These are phyloP conservation scores for thale cress (Arabidopsis thaliana) DNA, from an alignment of 345 rosid genomes.

Conservation along the genomic window TAIR10.1 NC_003075.7:18369501-18370000, in stretches of 20 bases:
- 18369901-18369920: slow-evolving; percentile 47
- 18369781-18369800: slow-evolving; percentile 49
- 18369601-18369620: slow-evolving; percentile 15
- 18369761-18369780: slow-evolving; percentile 49
- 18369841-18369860: slow-evolving; percentile 47
- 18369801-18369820: slow-evolving; percentile 34
- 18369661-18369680: neutral
- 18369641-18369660: slow-evolving; percentile 39
- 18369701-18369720: slow-evolving; percentile 28
- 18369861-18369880: slow-evolving; percentile 40
- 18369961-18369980: slow-evolving; percentile 37
- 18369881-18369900: slow-evolving; percentile 49
- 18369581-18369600: slow-evolving; percentile 29
- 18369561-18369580: slow-evolving; percentile 58
- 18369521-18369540: slow-evolving; percentile 53
- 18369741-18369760: slow-evolving; percentile 44
- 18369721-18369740: slow-evolving; percentile 25
- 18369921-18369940: slow-evolving; percentile 51
- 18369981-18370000: slow-evolving; percentile 38
- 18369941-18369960: slow-evolving; percentile 52
- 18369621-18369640: slow-evolving; percentile 48
- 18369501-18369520: slow-evolving; percentile 57
- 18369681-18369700: slow-evolving; percentile 45
- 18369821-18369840: slow-evolving; percentile 36
- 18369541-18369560: slow-evolving; percentile 51